Base-by-base conservation (phyloP, 2,329 filamentous ascomycete genomes). In the Pseudocercospora eumusae region DNA sequence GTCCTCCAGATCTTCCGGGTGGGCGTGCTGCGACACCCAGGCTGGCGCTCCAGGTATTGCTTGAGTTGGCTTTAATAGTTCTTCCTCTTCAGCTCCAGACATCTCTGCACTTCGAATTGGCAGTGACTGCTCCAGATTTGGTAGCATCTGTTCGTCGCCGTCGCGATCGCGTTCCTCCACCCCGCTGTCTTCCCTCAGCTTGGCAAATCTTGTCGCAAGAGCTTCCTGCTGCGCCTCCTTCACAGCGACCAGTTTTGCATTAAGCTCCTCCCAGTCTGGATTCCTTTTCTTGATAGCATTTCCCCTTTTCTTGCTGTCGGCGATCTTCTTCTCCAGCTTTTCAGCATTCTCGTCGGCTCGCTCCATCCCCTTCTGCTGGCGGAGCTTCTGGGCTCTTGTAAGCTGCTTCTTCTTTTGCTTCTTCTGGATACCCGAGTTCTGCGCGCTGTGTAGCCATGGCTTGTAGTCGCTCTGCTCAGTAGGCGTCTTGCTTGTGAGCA, bases 351-450 rank as follows among this genome's bases (percentile, higher is more conserved):
- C 76, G 61, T 84, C 84, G 7, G 83, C 85, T 63, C 81, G 79
- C 67, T 86, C 84, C 45, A 86, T 73, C 18, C 80, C 82, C 69
- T 81, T 82, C 66, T 83, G 78, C 54, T 82, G 83, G 45, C 85
- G 79, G 57, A 80, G 68, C 5, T 81, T 78, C 72, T 87, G 85
- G 7, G 81, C 78, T 56, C 82, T 80, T 25, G 80, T 82, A 67
- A 83, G 66, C 20, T 76, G 76, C 69, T 85, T 85, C 63, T 79
- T 77, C 74, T 86, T 89, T 64, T 79, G 71, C 77, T 88, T 91
- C 76, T 90, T 92, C 59, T 79, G 78, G 9, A 93, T 82, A 28
- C 91, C 90, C 18, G 86, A 83, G 72, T 87, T 84, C 67, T 90
- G 88, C 15, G 88, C 85, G 42, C 86, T 85, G 44, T 92, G 84